phyloP scores from a whole-genome alignment of 2,329 filamentous ascomycete genomes.

The Aspergillus ochraceus region DNA sequence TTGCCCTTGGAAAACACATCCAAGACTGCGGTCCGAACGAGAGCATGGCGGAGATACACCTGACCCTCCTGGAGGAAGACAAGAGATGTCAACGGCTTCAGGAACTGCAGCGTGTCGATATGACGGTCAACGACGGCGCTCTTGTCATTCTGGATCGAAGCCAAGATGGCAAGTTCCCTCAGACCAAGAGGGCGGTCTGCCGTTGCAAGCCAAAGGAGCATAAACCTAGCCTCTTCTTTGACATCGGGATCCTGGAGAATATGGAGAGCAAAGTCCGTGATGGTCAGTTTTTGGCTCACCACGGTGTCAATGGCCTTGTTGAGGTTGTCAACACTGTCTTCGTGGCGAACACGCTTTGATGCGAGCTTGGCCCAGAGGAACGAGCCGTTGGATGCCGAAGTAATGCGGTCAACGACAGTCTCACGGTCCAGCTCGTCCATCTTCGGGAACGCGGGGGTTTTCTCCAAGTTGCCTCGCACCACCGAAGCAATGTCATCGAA shows the following conservation, averaged over 20 bases:
- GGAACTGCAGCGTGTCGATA: slow-evolving; percentile 24
- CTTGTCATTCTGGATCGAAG: slow-evolving; percentile 33
- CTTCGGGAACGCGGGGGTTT: slow-evolving; percentile 21
- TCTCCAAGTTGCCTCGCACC: slow-evolving; percentile 28
- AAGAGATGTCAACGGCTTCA: slow-evolving; percentile 35
- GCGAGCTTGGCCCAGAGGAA: slow-evolving; percentile 43
- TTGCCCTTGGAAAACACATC: slow-evolving; percentile 36
- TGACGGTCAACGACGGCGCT: slow-evolving; percentile 26
- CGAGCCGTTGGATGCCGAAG: slow-evolving; percentile 36
- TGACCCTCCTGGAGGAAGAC: slow-evolving; percentile 36
- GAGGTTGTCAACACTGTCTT: slow-evolving; percentile 25
- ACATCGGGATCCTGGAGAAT: slow-evolving; percentile 25
- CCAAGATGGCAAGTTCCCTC: slow-evolving; percentile 32
- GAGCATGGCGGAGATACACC: slow-evolving; percentile 37
- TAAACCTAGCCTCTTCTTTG: slow-evolving; percentile 31
- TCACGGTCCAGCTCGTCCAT: slow-evolving; percentile 36
- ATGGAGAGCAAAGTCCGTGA: slow-evolving; percentile 33
- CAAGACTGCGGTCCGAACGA: slow-evolving; percentile 32
- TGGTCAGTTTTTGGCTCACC: slow-evolving; percentile 23
- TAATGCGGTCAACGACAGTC: slow-evolving; percentile 30
- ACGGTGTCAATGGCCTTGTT: slow-evolving; percentile 32
- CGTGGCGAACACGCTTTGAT: slow-evolving; percentile 29
- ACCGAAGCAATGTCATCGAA: slow-evolving; percentile 39
- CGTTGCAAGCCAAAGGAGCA: slow-evolving; percentile 41
- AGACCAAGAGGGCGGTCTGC: slow-evolving; percentile 36